These are phyloP conservation scores for Beta lomatogona DNA, from an alignment of 179 eudicot species.

Conservation along the genomic window DNA sequence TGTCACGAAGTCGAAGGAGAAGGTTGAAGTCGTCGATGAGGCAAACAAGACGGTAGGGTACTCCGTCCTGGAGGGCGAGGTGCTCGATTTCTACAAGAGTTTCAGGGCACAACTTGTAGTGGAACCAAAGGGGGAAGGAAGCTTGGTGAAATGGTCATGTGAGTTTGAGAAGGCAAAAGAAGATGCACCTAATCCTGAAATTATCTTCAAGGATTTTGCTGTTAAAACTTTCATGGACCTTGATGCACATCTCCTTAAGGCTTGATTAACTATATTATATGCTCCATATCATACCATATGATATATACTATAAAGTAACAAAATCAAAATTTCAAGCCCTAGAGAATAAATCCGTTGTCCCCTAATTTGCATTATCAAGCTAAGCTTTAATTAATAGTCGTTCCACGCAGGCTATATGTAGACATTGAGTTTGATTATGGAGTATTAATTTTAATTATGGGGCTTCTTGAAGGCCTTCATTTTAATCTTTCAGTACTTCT, in stretches of 20 bases:
- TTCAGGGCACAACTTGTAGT: slow-evolving; percentile 65
- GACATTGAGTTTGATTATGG: background rate
- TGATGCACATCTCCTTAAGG: slow-evolving; percentile 51
- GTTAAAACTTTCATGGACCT: slow-evolving; percentile 52
- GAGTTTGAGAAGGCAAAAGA: slow-evolving; percentile 61
- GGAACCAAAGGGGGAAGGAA: slow-evolving; percentile 56
- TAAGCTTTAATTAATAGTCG: background rate
- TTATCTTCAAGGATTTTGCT: slow-evolving; percentile 51
- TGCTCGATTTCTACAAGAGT: slow-evolving; percentile 54
- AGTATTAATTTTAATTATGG: background rate
- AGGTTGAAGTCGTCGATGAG: slow-evolving; percentile 66
- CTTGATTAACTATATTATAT: slow-evolving; percentile 22
- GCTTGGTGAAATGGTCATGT: slow-evolving; percentile 62
- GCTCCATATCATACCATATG: background rate
- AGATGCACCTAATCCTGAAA: slow-evolving; percentile 57
- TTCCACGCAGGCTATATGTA: background rate
- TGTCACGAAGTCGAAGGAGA: slow-evolving; percentile 56
- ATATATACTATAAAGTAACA: background rate
- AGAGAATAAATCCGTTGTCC: background rate
- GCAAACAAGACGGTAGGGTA: slow-evolving; percentile 56
- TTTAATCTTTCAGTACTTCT: background rate
- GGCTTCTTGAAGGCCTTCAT: background rate
- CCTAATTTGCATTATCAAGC: background rate
- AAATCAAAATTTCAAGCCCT: background rate
- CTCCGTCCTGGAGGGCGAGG: slow-evolving; percentile 64